These are phyloP conservation scores for Biscogniauxia marginata DNA, from an alignment of 2,329 filamentous ascomycete genomes.

Conservation along the genomic window DNA sequence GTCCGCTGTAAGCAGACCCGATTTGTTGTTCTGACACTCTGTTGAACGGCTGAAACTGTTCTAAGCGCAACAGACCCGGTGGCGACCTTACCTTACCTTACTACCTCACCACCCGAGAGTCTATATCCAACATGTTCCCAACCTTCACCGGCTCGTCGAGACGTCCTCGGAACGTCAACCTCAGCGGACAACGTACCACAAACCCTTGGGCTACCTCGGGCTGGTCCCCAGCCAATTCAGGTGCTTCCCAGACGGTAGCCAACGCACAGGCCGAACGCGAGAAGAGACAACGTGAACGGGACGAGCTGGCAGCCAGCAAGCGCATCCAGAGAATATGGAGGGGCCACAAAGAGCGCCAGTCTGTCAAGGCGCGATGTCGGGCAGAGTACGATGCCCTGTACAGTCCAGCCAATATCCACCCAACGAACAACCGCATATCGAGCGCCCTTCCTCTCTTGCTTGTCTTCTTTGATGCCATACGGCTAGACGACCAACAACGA, in stretches of 20 bases:
- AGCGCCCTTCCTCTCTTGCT: constrained; percentile 48
- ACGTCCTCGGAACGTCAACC: constrained; percentile 86
- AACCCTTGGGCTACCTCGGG: constrained; percentile 74
- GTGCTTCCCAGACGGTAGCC: constrained; percentile 74
- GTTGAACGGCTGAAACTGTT: neutral
- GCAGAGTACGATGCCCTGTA: constrained; percentile 63
- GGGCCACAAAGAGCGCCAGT: constrained; percentile 64
- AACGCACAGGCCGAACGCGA: constrained; percentile 84
- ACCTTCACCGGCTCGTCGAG: constrained; percentile 88
- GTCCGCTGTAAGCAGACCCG: neutral
- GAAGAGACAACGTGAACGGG: constrained; percentile 76
- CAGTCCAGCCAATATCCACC: constrained; percentile 30
- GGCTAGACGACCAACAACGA: constrained; percentile 47
- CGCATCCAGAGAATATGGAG: constrained; percentile 81
- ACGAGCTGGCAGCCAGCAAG: constrained; percentile 70
- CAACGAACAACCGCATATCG: constrained; percentile 26
- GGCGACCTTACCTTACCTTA: neutral
- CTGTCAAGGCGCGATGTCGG: constrained; percentile 57
- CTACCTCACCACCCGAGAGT: neutral
- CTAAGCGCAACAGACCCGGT: no score
- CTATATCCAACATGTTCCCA: constrained; percentile 67
- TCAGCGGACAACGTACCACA: constrained; percentile 72
- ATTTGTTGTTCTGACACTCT: neutral
- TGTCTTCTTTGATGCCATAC: constrained; percentile 46
- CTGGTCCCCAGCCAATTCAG: constrained; percentile 57